Percentiles rank a stretch among this genome's conserved stretches.
phyloP scores from a whole-genome alignment of 1,284 basidiomycete species.

The Naganishia albida region DNA sequence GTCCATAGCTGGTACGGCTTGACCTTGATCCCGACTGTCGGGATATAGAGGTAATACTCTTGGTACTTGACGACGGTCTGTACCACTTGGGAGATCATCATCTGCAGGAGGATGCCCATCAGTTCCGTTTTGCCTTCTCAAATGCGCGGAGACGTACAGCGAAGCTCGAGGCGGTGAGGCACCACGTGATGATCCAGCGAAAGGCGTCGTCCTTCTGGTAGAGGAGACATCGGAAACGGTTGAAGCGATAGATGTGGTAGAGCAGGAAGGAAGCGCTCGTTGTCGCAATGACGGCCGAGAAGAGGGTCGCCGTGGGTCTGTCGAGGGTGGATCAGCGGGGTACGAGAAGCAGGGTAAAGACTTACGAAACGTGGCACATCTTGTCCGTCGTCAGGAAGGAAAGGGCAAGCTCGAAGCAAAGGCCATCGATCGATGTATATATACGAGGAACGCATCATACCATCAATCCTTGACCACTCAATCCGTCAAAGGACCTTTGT shows the following conservation, averaged over 20 bases:
- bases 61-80: constrained; percentile 30
- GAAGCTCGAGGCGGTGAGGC: constrained; percentile 1
- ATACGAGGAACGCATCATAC: not conserved
- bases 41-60: constrained; percentile 32
- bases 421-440: not conserved
- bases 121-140: no score
- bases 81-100: constrained; percentile 32
- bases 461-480: not conserved
- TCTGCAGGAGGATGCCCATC: constrained; percentile 31
- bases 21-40: constrained; percentile 20
- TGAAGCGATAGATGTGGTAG: constrained; percentile 46
- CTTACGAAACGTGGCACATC: constrained; percentile 42
- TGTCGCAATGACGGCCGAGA: constrained; percentile 37
- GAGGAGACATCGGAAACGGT: constrained; percentile 39
- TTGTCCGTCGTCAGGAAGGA: not conserved
- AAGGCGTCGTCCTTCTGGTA: constrained; percentile 38
- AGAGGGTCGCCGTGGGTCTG: constrained; percentile 40
- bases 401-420: not conserved
- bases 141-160: not conserved
- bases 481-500: not conserved
- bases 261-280: constrained; percentile 35
- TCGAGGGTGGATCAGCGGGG: not conserved
- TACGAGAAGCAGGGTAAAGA: not conserved
- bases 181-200: constrained; percentile 35
- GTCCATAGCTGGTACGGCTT: constrained; percentile 37